Percentiles rank a stretch among this genome's conserved stretches.
These are phyloP conservation scores for Dactylellina sp. DNA, from an alignment of 2,329 filamentous ascomycete species.

Conservation along the genomic window DNA sequence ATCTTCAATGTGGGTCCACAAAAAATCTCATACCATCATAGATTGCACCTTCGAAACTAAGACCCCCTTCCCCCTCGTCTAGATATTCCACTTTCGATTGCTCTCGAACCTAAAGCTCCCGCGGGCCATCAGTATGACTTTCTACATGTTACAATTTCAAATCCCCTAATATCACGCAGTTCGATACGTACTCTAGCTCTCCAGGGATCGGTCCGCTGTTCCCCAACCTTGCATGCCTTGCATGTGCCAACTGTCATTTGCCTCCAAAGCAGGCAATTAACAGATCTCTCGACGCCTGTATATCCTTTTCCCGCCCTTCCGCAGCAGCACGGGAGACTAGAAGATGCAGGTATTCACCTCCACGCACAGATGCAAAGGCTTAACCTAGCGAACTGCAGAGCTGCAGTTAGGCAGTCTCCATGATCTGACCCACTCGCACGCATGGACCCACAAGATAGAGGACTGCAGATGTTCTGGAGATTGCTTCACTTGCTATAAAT, in stretches of 20 bases:
- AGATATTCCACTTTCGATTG: slow-evolving; percentile 47
- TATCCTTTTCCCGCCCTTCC: slow-evolving; percentile 39
- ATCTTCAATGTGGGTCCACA: slow-evolving; percentile 39
- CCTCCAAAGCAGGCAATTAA: slow-evolving; percentile 17
- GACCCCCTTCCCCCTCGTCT: slow-evolving; percentile 46
- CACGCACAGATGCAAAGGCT: slow-evolving; percentile 22
- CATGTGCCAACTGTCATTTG: slow-evolving; percentile 55
- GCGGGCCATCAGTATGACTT: slow-evolving; percentile 4
- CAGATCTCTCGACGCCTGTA: slow-evolving; percentile 18
- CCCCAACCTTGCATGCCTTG: slow-evolving; percentile 43
- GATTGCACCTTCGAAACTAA: slow-evolving; percentile 34
- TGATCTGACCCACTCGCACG: slow-evolving; percentile 9
- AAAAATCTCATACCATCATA: slow-evolving; percentile 26
- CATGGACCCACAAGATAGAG: not conserved
- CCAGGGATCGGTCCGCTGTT: slow-evolving; percentile 52
- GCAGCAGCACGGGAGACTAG: slow-evolving; percentile 31
- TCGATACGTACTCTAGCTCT: slow-evolving; percentile 17
- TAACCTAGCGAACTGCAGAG: slow-evolving; percentile 51
- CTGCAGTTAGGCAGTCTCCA: slow-evolving; percentile 48
- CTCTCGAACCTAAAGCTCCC: slow-evolving; percentile 16
- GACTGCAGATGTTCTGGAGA: not conserved
- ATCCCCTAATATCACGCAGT: slow-evolving; percentile 51
- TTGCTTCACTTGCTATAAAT: slow-evolving; percentile 2
- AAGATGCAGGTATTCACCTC: slow-evolving; percentile 33
- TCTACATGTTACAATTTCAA: slow-evolving; percentile 42